Evolutionary conservation across 2,329 filamentous ascomycete species (phyloP).

Genomic region (Rugonectria rugulosa): DNA sequence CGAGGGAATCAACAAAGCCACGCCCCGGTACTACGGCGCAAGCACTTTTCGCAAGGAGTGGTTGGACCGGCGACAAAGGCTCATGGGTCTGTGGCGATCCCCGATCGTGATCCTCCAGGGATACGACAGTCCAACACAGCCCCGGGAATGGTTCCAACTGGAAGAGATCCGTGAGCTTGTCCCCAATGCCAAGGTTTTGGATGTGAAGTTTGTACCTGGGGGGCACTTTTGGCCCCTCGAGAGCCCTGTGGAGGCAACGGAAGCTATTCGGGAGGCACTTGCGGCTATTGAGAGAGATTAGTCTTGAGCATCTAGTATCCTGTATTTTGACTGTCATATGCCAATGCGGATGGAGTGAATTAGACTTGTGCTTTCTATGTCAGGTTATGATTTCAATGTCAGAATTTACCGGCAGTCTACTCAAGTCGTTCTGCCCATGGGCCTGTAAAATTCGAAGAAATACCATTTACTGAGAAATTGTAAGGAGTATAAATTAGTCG

Average conservation of each 20-base stretch:
- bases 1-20: conserved; percentile 2
- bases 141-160: conserved; percentile 2
- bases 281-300: neutral
- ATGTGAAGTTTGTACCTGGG: neutral
- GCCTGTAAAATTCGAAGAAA: too few relatives aligned
- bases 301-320: too few relatives aligned
- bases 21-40: conserved; percentile 3
- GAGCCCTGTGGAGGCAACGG: neutral
- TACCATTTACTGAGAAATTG: too few relatives aligned
- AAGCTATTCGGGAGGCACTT: neutral
- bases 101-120: conserved; percentile 9
- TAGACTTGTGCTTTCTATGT: too few relatives aligned
- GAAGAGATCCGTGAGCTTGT: conserved; percentile 2
- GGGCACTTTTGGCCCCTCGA: neutral
- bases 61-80: conserved; percentile 1
- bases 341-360: too few relatives aligned
- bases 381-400: too few relatives aligned
- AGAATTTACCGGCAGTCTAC: too few relatives aligned
- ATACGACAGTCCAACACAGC: conserved; percentile 9
- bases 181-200: neutral
- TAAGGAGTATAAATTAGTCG: too few relatives aligned
- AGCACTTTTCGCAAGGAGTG: conserved; percentile 14
- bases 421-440: too few relatives aligned
- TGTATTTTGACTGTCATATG: too few relatives aligned
- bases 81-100: neutral